A percentile compares a stretch with the other conserved stretches of the same genome.
phyloP scores from a whole-genome alignment of 129 eudicot species.

The Gnaphalium uliginosum region DNA sequence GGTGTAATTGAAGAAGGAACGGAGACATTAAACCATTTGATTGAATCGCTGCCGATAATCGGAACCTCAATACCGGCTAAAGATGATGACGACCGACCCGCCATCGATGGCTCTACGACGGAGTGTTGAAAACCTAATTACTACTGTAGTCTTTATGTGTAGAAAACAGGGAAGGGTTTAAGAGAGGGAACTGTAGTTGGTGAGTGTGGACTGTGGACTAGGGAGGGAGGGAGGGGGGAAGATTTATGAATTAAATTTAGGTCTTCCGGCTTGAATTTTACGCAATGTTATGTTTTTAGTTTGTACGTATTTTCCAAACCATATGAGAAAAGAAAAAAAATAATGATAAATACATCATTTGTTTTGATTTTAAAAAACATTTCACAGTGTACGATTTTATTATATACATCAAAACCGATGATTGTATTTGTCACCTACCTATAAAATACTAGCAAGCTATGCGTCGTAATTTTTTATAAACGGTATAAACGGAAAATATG shows the following conservation, averaged over 20 bases:
- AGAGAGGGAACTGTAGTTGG: neutral
- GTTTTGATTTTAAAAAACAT: no score
- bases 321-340: no score
- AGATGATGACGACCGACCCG: neutral
- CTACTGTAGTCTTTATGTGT: neutral
- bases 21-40: constrained; percentile 62
- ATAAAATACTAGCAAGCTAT: no score
- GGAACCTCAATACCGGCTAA: constrained; percentile 81
- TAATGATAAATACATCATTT: no score
- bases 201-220: neutral
- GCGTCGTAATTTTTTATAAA: no score
- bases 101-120: neutral
- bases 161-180: neutral
- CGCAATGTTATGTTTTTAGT: no score
- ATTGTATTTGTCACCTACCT: no score
- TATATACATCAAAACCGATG: no score
- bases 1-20: constrained; percentile 40
- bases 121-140: neutral
- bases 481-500: no score
- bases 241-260: neutral
- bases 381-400: no score
- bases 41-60: constrained; percentile 63
- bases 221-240: neutral
- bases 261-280: neutral
- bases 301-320: no score